phyloP scores from a whole-genome alignment of 805 yeast genomes.

The Zygoascus bituminiphila region DNA sequence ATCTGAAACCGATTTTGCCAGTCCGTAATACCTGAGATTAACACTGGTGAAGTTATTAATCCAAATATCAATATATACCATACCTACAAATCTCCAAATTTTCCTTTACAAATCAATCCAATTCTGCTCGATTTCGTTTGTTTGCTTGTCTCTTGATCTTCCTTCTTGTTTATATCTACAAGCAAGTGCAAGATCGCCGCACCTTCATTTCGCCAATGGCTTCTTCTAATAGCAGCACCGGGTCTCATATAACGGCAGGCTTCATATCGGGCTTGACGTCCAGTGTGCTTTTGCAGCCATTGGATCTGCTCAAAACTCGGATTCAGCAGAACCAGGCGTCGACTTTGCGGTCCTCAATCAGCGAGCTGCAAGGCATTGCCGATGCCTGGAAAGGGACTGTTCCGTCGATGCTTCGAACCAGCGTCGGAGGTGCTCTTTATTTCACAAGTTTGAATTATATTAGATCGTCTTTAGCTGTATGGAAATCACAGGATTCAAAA shows the following conservation, averaged over 20 bases:
- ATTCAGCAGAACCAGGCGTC: slow-evolving; percentile 50
- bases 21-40: no score
- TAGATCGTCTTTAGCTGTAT: slow-evolving; percentile 29
- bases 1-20: no score
- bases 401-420: slow-evolving; percentile 84
- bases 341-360: slow-evolving; percentile 19
- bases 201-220: background rate
- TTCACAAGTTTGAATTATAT: slow-evolving; percentile 60
- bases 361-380: slow-evolving; percentile 17
- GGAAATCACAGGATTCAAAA: background rate
- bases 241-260: slow-evolving; percentile 47
- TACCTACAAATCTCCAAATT: no score
- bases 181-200: no score
- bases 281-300: slow-evolving; percentile 74
- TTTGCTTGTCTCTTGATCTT: no score
- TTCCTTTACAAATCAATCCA: no score
- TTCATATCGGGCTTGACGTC: slow-evolving; percentile 79
- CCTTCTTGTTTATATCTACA: no score
- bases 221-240: background rate
- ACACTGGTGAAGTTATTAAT: no score
- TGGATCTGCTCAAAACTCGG: slow-evolving; percentile 82
- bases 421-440: slow-evolving; percentile 84
- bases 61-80: no score
- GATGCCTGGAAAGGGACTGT: slow-evolving; percentile 90
- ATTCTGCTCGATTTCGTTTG: no score